Evolutionary conservation across 2,329 filamentous ascomycete species (phyloP), one percentile per base, ranked within the genome.

Genomic region (Aplosporella prunicola): DNA sequence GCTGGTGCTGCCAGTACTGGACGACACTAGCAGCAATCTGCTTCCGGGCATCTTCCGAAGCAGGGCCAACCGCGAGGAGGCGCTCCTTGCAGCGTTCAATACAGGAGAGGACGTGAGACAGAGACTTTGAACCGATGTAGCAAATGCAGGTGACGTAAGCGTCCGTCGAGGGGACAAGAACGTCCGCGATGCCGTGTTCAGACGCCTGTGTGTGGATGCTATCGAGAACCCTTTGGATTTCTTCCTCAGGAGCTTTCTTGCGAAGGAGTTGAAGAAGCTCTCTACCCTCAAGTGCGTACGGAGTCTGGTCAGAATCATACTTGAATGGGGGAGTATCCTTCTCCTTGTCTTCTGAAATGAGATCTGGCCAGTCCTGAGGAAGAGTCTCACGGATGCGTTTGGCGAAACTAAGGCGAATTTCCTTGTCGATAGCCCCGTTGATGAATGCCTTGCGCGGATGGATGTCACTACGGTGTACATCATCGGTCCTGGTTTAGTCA

Each of bases 251-350:
- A 1, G 83, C 84, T 62, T 95, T 96, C 57, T 81, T 82, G 52
- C 80, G 80, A 24, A 98, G 74, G 10, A 94, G 73, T 9, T 72
- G 66, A 33, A 86, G 78, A 18, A 98, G 71, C 55, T 91, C 82
- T 49, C 79, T 78, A n/a, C 85, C 91, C 62, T 95, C 82, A 14
- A 74, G 72, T 3, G 85, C 75, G 56, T 93, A 96, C 1, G 87
- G 87, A 1, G 78, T 82, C 44, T 76, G 67, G 39, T 84, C 77
- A 42, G 80, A 68, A 16, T 77, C 76, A 56, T 83, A 98, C 61
- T 96, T 96, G 66, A 94, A 96, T 44, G 89, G 82, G 0, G 91
- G 91, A n/a, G 82, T 84, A 55, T 98, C 91, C 54, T 91, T 86
- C 60, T 96, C 89, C 57, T 94, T 93, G 47, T 82, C 85, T 35